phyloP scores from a whole-genome alignment of 345 rosid species.

The Crucihimalaya himalaica region DNA sequence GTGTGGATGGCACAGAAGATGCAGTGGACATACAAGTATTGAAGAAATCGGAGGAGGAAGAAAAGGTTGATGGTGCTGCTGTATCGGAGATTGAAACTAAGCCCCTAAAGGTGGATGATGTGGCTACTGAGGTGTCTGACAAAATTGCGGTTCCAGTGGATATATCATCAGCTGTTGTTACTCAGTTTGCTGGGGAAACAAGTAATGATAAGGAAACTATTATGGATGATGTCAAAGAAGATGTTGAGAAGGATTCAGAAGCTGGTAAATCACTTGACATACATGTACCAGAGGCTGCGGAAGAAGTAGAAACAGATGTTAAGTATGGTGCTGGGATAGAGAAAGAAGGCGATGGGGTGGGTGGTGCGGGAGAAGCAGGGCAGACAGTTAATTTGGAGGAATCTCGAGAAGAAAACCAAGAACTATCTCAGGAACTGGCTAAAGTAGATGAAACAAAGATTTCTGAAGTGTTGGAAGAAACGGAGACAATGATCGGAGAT shows the following conservation, averaged over 20 bases:
- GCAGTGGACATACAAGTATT: slow-evolving; percentile 19
- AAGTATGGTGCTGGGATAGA: slow-evolving; percentile 18
- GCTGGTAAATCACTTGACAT: slow-evolving; percentile 28
- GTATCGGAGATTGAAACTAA: slow-evolving; percentile 17
- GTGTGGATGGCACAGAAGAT: slow-evolving; percentile 21
- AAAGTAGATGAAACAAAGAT: slow-evolving; percentile 35
- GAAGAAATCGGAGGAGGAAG: slow-evolving; percentile 25
- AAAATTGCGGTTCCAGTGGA: slow-evolving; percentile 20
- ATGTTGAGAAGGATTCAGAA: slow-evolving; percentile 18
- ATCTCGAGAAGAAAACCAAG: slow-evolving; percentile 28
- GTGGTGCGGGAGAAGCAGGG: slow-evolving; percentile 25
- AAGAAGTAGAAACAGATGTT: slow-evolving; percentile 6
- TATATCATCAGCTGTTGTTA: slow-evolving; percentile 18
- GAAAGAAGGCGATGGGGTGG: slow-evolving; percentile 30
- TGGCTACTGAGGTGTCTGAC: slow-evolving; percentile 16
- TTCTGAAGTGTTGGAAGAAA: slow-evolving; percentile 34
- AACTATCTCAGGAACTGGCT: slow-evolving; percentile 23
- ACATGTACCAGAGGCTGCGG: slow-evolving; percentile 31
- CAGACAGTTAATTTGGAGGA: slow-evolving; percentile 20
- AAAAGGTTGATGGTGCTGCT: slow-evolving; percentile 17
- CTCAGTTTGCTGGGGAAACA: slow-evolving; percentile 1
- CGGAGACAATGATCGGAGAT: slow-evolving; percentile 27
- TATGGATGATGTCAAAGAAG: slow-evolving; percentile 33
- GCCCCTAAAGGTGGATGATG: slow-evolving; percentile 31
- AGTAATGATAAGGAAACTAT: slow-evolving; percentile 1